Conservation (phyloP, 768 basidiomycete genomes). For the Psilocybe subaeruginosa region DNA sequence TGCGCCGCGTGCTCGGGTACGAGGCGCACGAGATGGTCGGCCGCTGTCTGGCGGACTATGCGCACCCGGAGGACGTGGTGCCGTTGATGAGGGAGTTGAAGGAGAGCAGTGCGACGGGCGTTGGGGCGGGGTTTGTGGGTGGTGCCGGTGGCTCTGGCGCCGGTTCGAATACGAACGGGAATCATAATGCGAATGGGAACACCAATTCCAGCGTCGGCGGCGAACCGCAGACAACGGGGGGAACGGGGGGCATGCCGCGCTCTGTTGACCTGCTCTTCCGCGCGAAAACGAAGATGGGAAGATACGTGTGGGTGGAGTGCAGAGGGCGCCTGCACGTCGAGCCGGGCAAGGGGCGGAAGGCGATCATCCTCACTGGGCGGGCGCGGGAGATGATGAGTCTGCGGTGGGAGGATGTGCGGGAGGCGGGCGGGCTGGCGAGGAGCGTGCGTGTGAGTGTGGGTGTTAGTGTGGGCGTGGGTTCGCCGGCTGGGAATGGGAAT, state of each 20-base stretch:
- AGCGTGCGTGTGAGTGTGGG: slow-evolving; percentile 7
- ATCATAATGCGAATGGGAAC: neutral
- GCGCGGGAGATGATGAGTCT: slow-evolving; percentile 67
- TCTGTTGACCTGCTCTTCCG: slow-evolving; percentile 87
- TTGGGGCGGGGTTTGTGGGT: neutral
- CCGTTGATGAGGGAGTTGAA: slow-evolving; percentile 93
- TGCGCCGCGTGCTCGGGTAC: slow-evolving; percentile 82
- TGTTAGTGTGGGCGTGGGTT: neutral
- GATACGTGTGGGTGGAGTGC: slow-evolving; percentile 89
- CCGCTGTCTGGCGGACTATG: slow-evolving; percentile 75
- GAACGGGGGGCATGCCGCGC: slow-evolving; percentile 38
- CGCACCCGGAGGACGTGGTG: slow-evolving; percentile 89
- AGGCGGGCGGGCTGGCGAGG: slow-evolving; percentile 49
- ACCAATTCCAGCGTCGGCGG: neutral
- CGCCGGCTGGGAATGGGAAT: slow-evolving; percentile 2
- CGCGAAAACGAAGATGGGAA: slow-evolving; percentile 63
- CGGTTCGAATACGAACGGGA: neutral
- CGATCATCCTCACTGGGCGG: slow-evolving; percentile 88
- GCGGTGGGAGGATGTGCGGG: slow-evolving; percentile 59
- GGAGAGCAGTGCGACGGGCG: slow-evolving; percentile 50
- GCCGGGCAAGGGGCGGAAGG: slow-evolving; percentile 92
- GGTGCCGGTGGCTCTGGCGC: neutral
- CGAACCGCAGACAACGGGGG: neutral
- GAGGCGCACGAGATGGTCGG: slow-evolving; percentile 84
- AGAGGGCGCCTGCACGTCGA: slow-evolving; percentile 90